Base-by-base conservation (phyloP, 177 flowering plant species). In the Vitis hybrid region DNA sequence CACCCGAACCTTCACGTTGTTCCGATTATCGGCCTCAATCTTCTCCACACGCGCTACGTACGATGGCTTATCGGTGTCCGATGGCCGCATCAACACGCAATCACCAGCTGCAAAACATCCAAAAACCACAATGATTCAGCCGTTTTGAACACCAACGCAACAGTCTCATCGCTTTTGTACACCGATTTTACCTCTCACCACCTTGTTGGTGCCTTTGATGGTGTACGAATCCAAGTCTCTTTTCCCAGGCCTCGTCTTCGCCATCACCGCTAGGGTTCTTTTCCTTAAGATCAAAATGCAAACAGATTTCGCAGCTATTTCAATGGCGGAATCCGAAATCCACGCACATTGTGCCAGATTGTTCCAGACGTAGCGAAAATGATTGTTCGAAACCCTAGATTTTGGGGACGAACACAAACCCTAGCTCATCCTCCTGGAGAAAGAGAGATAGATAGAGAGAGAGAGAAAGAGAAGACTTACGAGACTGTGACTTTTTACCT, bases 11-110 rank as follows among this genome's bases (percentile, higher is more conserved):
- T 80, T 86, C 67, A 86, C 86, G 60, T 86, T 86, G 77, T 72
- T 82, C 49, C 90, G 71, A 24, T 49, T 56, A 71, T 88, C 92
- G 1, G 84, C 78, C 65, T 90, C 94, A 24, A 90, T 84, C 77
- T 81, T 84, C 84, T 88, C 94, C 52, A 90, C 77, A 4, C 82
- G 78, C 2, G 90, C 91, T 64, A 88, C 91, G 65, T 88, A 90
- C 2, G 94, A 82, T 6, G 90, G 89, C 74, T 85, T 90, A 12
- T 81, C 83, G 15, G 75, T 76, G 65, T 90, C 91, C 14, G 90
- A 81, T 3, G 94, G 91, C 4, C 91, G 78, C 94, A 87, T 85
- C 70, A 88, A 58, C 57, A 87, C 91, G 57, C 86, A 85, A 58
- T 88, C 92, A n/a, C 91, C 91, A 27, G 69, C 92, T 87, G 77